These are phyloP conservation scores for Umbilicaria muhlenbergii DNA, from an alignment of 495 filamentous ascomycete genomes.

Conservation along the genomic window DNA sequence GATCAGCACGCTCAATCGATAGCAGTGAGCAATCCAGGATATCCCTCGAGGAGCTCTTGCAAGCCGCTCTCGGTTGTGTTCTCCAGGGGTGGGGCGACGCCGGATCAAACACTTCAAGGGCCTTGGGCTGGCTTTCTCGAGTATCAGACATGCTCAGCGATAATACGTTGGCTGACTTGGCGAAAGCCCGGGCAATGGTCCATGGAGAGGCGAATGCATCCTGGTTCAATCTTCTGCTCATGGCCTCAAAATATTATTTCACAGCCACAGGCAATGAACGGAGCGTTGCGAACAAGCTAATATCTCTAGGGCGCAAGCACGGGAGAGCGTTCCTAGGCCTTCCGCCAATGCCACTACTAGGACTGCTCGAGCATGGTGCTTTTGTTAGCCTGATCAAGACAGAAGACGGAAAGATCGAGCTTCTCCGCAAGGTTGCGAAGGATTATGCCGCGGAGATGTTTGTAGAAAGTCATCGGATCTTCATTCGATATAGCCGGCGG, in stretches of 20 bases:
- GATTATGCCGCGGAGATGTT: neutral
- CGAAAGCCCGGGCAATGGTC: neutral
- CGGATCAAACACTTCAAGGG: neutral
- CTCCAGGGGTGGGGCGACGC: slow-evolving; percentile 1
- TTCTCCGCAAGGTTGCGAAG: neutral
- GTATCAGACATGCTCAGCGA: neutral
- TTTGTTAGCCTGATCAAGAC: neutral
- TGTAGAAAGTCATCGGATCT: neutral
- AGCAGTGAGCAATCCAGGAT: slow-evolving; percentile 1
- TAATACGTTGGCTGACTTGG: neutral
- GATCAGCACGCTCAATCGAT: neutral
- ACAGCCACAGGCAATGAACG: neutral
- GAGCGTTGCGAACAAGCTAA: neutral
- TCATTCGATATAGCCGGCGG: slow-evolving; percentile 1
- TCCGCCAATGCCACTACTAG: neutral
- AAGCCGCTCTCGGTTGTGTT: slow-evolving; percentile 1
- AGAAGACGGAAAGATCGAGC: neutral
- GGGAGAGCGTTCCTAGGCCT: neutral
- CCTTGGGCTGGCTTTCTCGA: neutral
- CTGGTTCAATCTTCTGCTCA: neutral
- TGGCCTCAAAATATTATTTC: neutral
- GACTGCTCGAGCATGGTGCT: neutral
- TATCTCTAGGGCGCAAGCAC: slow-evolving; percentile 3
- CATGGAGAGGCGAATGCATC: neutral
- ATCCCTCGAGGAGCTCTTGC: slow-evolving; percentile 1